These are phyloP conservation scores for Chalaropsis ovoidea DNA, from an alignment of 2,329 filamentous ascomycete species.

Conservation along the genomic window DNA sequence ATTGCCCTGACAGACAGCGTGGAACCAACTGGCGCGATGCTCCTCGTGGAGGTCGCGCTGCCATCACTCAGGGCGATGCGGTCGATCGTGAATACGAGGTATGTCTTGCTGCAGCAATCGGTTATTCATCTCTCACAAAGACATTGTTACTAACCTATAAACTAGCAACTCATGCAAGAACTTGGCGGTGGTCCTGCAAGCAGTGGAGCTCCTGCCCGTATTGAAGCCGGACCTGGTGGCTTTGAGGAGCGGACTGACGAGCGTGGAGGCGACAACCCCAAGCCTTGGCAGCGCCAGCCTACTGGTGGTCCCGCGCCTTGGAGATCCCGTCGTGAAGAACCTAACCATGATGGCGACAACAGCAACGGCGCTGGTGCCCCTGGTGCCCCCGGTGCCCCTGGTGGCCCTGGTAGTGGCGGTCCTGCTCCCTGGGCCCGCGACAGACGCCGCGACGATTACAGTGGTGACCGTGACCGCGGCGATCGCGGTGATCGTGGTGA, in stretches of 20 bases:
- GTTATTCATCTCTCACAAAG: background rate
- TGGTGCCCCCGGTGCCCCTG: conserved; percentile 34
- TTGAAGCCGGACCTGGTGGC: conserved; percentile 69
- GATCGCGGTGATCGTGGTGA: conserved; percentile 29
- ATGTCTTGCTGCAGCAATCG: conserved; percentile 37
- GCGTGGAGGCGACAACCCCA: conserved; percentile 44
- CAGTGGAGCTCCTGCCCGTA: conserved; percentile 56
- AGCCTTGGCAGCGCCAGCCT: conserved; percentile 81
- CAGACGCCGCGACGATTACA: conserved; percentile 41
- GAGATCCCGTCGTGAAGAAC: conserved; percentile 47
- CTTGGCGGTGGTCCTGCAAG: conserved; percentile 61
- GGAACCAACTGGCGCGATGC: conserved; percentile 79
- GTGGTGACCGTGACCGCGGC: conserved; percentile 28
- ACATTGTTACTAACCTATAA: conserved; percentile 36
- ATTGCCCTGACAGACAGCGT: conserved; percentile 89
- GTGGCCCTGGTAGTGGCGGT: conserved; percentile 37
- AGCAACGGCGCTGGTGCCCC: conserved; percentile 35
- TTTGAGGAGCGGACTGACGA: conserved; percentile 47
- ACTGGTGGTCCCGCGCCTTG: conserved; percentile 78
- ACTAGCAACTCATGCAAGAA: conserved; percentile 92
- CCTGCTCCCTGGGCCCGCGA: conserved; percentile 55
- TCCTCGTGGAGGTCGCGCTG: conserved; percentile 51
- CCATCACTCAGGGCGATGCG: conserved; percentile 56
- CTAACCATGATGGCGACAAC: conserved; percentile 38
- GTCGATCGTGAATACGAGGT: conserved; percentile 94